These are phyloP conservation scores for Tylopilus microsporus DNA, from an alignment of 1,284 basidiomycete genomes.

Conservation along the genomic window DNA sequence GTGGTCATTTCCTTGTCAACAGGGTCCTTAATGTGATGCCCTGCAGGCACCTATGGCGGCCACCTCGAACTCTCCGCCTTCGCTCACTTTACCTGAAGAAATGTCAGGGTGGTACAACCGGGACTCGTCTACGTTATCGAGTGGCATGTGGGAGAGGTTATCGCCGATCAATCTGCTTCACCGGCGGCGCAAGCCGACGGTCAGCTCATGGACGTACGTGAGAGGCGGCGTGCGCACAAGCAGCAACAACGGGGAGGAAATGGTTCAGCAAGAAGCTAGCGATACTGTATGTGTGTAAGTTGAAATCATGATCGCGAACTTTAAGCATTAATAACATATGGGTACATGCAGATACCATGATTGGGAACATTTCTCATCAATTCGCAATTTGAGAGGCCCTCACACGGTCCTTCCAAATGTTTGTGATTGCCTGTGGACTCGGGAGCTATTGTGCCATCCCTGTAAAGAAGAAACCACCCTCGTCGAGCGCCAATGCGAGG, in stretches of 20 bases:
- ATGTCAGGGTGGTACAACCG: constrained; percentile 90
- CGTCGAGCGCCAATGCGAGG: constrained; percentile 20
- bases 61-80: constrained; percentile 89
- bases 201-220: constrained; percentile 31
- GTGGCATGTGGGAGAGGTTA: constrained; percentile 50
- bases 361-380: constrained; percentile 93
- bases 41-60: constrained; percentile 79
- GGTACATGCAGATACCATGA: constrained; percentile 66
- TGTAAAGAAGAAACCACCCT: constrained; percentile 28
- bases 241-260: constrained; percentile 31
- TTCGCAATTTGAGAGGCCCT: constrained; percentile 81
- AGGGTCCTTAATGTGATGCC: constrained; percentile 9
- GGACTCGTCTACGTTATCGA: constrained; percentile 81
- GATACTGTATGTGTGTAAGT: constrained; percentile 73
- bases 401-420: constrained; percentile 75
- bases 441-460: constrained; percentile 25
- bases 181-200: constrained; percentile 26
- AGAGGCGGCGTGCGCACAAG: constrained; percentile 28
- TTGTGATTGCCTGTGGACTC: constrained; percentile 39
- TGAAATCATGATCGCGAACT: constrained; percentile 11
- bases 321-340: constrained; percentile 12
- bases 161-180: constrained; percentile 26
- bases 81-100: constrained; percentile 69
- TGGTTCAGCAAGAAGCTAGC: constrained; percentile 29
- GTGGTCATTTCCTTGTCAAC: neutral